Evolutionary conservation across 768 basidiomycete genomes (phyloP), one percentile per base, ranked within the genome.

Genomic region (Lactifluus echinatus): DNA sequence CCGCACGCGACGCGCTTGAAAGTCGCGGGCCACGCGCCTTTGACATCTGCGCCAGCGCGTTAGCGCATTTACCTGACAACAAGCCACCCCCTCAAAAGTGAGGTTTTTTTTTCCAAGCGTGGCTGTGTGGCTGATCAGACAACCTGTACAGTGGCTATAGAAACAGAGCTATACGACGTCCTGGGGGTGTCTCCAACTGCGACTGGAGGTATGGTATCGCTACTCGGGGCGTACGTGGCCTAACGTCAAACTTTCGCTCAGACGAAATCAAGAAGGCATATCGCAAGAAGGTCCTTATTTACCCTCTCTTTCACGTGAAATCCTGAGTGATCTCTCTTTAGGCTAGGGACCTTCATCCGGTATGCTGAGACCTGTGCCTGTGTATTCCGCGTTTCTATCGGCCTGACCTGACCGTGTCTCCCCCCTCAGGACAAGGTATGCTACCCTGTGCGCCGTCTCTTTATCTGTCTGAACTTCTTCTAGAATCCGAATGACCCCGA

Each of bases 211-310:
- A 68, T 47, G 49, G 23, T 33, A 42, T 19, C 39, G n/a, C 21
- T n/a, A 45, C 45, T 57, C 19, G 8, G 31, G 59, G 56, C 36
- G 45, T 31, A 24, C 37, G n/a, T 26, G 46, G 47, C 28, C 56
- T 70, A 56, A 71, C 47, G 48, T 44, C 10, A 24, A 42, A 44
- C 52, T 12, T 7, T 59, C 55, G 17, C 48, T 36, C 62, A 87
- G 89, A 77, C 63, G 91, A 97, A 61, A 91, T 97, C 65, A 94
- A 93, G 73, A 90, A 89, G 67, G 93, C 93, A 15, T 97, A 97
- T 69, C 85, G 87, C 69, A 88, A 82, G 74, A 94, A 93, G 83
- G 92, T 90, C 53, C 51, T 73, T 64, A 65, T 69, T 55, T 34
- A 53, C 50, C 62, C 55, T 50, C n/a, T 66, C 34, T 52, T 37